Evolutionary conservation across 2,329 filamentous ascomycete species (phyloP).

Genomic region (Stagonosporopsis chrysanthemi): DNA sequence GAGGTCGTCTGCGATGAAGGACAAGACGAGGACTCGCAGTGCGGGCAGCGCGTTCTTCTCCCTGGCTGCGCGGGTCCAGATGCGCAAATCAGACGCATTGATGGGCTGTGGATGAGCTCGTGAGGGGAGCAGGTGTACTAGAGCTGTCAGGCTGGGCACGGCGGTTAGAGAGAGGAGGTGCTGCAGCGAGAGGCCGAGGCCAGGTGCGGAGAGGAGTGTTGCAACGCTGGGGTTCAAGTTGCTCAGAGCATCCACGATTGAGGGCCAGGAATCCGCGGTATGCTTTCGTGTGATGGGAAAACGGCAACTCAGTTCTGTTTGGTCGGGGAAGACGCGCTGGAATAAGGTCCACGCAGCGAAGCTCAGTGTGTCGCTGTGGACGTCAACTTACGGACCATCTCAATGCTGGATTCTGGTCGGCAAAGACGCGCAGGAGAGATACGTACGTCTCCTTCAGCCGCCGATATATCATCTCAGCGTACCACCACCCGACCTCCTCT

Average conservation of each 20-base stretch:
- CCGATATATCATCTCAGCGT: neutral
- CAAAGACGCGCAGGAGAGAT: too few relatives aligned
- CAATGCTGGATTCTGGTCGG: neutral
- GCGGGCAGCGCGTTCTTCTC: constrained; percentile 3
- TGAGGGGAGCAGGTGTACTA: neutral
- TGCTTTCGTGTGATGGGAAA: neutral
- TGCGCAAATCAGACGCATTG: neutral
- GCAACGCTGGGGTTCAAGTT: neutral
- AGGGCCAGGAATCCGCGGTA: neutral
- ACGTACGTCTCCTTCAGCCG: constrained; percentile 4
- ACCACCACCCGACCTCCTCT: neutral
- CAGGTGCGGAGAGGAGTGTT: constrained; percentile 4
- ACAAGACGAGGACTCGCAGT: constrained; percentile 3
- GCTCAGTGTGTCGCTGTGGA: constrained; percentile 6
- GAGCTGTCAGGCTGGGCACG: constrained; percentile 1
- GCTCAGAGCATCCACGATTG: constrained; percentile 1
- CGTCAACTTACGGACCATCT: neutral
- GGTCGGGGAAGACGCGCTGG: neutral
- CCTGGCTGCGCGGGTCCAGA: constrained; percentile 6
- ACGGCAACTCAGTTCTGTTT: neutral
- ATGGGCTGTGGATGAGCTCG: neutral
- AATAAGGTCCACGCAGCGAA: constrained; percentile 8
- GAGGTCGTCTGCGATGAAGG: neutral
- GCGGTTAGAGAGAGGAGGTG: constrained; percentile 5
- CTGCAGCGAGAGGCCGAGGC: neutral